These are phyloP conservation scores for Ambrosia trifida DNA, from an alignment of 129 eudicot genomes.

Conservation along the genomic window DNA sequence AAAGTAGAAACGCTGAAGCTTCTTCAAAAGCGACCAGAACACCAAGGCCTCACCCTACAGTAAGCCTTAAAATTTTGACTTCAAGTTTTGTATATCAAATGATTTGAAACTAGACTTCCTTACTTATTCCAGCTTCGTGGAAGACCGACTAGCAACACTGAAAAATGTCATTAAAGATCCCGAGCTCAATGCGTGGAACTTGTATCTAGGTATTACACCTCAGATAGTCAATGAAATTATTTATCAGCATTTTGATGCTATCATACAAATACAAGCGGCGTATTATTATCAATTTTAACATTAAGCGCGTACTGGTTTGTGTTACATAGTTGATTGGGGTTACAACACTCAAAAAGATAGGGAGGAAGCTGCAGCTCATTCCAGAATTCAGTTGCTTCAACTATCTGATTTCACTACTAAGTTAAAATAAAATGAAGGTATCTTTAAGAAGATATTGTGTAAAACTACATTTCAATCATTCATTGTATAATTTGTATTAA, in stretches of 20 bases:
- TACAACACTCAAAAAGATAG: constrained; percentile 94
- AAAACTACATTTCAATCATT: neutral
- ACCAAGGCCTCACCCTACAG: constrained; percentile 89
- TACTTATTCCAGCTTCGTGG: constrained; percentile 72
- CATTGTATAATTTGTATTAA: neutral
- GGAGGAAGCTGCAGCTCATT: constrained; percentile 76
- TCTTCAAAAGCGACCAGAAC: constrained; percentile 90
- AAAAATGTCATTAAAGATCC: constrained; percentile 96
- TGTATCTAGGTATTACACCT: constrained; percentile 68
- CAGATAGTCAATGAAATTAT: too few relatives aligned
- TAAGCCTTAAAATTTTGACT: constrained; percentile 37
- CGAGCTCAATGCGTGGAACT: constrained; percentile 81
- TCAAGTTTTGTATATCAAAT: neutral
- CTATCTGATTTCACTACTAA: constrained; percentile 89
- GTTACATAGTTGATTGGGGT: constrained; percentile 88
- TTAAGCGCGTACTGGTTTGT: neutral
- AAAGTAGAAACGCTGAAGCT: constrained; percentile 91
- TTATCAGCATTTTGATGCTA: neutral
- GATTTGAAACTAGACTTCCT: neutral
- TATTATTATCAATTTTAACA: neutral
- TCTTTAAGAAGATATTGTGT: neutral
- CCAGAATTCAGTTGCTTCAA: constrained; percentile 82
- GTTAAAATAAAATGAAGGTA: constrained; percentile 71
- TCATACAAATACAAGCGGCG: neutral
- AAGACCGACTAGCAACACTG: constrained; percentile 90